Percentiles rank a stretch among this genome's conserved stretches.
Conservation (phyloP, 805 yeast species). For the Starmerella asiatica region DNA sequence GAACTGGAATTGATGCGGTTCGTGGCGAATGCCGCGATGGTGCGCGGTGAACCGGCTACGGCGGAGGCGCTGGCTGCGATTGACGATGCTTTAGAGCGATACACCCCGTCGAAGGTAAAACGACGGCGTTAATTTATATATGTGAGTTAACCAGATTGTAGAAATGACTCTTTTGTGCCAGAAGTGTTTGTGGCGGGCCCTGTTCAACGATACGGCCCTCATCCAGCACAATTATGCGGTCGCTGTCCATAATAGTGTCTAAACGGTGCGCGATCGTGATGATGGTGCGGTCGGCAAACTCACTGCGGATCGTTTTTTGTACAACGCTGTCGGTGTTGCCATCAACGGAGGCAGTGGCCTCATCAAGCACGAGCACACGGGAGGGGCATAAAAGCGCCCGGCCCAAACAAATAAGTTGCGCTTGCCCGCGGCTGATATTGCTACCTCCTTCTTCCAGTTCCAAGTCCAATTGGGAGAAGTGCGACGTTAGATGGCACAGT, state of each 20-base stretch:
- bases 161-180: constrained; percentile 36
- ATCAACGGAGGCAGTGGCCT: constrained; percentile 54
- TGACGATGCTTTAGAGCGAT: not conserved
- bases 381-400: constrained; percentile 59
- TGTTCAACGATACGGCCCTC: constrained; percentile 40
- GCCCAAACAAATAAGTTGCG: constrained; percentile 65
- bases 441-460: constrained; percentile 57
- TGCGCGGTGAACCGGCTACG: not conserved
- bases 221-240: constrained; percentile 45
- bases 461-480: constrained; percentile 35
- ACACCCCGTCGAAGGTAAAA: not conserved
- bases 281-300: constrained; percentile 55
- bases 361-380: constrained; percentile 57
- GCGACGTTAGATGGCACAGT: constrained; percentile 42
- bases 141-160: constrained; percentile 6
- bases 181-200: constrained; percentile 47
- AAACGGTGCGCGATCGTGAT: constrained; percentile 73
- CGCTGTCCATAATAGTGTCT: constrained; percentile 52
- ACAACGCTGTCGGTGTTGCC: constrained; percentile 64
- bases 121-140: not conserved
- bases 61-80: constrained; percentile 1
- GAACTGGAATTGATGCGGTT: constrained; percentile 6
- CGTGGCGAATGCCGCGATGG: constrained; percentile 13
- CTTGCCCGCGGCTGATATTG: constrained; percentile 69
- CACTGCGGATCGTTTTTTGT: constrained; percentile 49